phyloP scores from a whole-genome alignment of 257 asterid species.

The Paraleonurus japonicus region DNA sequence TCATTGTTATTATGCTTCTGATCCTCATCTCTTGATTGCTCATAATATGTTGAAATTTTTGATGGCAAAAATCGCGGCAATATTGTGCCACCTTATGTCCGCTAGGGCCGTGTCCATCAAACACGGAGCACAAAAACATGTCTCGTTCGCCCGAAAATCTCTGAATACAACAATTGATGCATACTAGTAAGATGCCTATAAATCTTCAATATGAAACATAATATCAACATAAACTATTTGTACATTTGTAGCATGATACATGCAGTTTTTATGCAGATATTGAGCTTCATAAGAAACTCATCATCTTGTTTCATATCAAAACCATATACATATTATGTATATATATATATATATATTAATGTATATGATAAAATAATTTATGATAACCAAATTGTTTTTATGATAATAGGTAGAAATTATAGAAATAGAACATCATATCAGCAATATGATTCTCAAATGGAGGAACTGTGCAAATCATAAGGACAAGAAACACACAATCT shows the following conservation, averaged over 20 bases:
- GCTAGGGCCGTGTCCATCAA: constrained; percentile 89
- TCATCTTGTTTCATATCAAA: no score
- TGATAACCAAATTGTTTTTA: no score
- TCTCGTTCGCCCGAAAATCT: constrained; percentile 62
- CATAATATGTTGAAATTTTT: constrained; percentile 42
- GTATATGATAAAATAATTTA: no score
- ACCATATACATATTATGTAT: no score
- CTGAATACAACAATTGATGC: constrained; percentile 28
- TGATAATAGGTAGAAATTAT: no score
- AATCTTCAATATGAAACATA: no score
- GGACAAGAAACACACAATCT: not conserved
- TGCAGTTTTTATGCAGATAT: not conserved
- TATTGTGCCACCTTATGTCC: constrained; percentile 82
- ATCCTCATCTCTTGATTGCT: constrained; percentile 14
- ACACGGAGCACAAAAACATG: constrained; percentile 61
- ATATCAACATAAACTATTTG: no score
- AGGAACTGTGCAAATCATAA: not conserved
- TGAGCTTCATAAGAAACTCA: no score
- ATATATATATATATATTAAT: no score
- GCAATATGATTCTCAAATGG: no score
- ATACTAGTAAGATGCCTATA: not conserved
- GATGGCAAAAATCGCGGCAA: constrained; percentile 67
- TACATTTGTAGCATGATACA: no score
- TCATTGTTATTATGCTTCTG: not conserved
- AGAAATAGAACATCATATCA: not conserved